Evolutionary conservation across 176 grass and related monocot species (phyloP).

Genomic region (Triticum urartu): DNA sequence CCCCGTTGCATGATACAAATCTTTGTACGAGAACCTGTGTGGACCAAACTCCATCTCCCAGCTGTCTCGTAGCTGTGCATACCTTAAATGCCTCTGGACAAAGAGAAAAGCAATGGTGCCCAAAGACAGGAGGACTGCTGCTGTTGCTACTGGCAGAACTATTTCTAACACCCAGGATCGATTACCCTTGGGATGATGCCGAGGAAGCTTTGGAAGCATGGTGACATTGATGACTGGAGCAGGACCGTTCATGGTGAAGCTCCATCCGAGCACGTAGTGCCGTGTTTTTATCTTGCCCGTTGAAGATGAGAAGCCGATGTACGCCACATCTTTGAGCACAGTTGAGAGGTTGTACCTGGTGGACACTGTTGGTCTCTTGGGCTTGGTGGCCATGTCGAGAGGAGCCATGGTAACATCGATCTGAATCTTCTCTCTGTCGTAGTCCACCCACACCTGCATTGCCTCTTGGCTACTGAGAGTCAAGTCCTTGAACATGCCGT

Average conservation of each 20-base stretch:
- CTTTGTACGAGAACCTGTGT: too few relatives aligned
- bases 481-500: background rate
- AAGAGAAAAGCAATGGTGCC: background rate
- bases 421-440: background rate
- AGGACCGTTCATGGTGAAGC: background rate
- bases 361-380: background rate
- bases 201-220: background rate
- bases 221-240: background rate
- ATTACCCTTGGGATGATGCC: background rate
- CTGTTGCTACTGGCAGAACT: background rate
- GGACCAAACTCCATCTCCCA: too few relatives aligned
- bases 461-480: background rate
- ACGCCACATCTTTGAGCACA: background rate
- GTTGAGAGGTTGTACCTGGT: background rate
- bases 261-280: background rate
- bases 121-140: background rate
- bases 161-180: background rate
- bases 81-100: background rate
- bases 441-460: background rate
- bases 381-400: background rate
- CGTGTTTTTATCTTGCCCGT: background rate
- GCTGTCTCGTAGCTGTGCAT: too few relatives aligned
- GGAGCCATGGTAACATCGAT: background rate
- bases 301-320: background rate
- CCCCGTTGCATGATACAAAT: too few relatives aligned